Base-by-base conservation (phyloP, 169 alveolate genomes). In the Hepatocystis sp. region DNA sequence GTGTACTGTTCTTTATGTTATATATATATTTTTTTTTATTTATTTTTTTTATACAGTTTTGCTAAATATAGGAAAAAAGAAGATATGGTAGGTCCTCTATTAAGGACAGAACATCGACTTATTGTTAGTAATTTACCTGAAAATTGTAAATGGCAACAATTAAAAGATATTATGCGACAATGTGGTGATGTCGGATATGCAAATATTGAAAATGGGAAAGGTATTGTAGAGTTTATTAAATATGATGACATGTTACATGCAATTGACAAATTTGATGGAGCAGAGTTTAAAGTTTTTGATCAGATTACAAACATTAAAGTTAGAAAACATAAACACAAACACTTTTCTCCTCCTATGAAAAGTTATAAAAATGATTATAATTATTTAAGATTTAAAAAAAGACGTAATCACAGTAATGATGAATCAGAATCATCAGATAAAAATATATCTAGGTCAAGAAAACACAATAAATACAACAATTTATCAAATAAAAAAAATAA, bases 171-270 rank as follows among this genome's bases (percentile, higher is more conserved):
- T 81, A 86, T 93, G 92, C 60, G 96, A 60, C 90, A 63, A 66
- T 91, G 93, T 51, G 96, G 96, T 34, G 93, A 91, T 34, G 95
- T 91, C 23, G 96, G 96, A 23, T 91, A 85, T 85, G 96, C 94
- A 32, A 88, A 90, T 61, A 91, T 92, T 36, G 85, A 84, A 52
- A 66, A 61, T 44, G 95, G 95, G n/a, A 78, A 85, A 56, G 95
- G 95, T 60, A 63, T 71, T 40, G 95, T 92, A 47, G 95, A 92
- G 46, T 92, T 51, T 67, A 56, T 89, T 28, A 67, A 78, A 42
- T 53, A 66, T 46, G 91, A 90, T 23, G 95, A 91, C 49, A 90
- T 92, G 94, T 42, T 76, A 67, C 86, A 91, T 46, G 95, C 95
- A 10, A 61, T 92, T 15, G 89, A 89, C 53, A 81, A 90, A 44